Percentiles rank a stretch among this genome's conserved stretches.
Conservation (phyloP, 2,329 filamentous ascomycete species). For the Exserohilum turcica region DNA sequence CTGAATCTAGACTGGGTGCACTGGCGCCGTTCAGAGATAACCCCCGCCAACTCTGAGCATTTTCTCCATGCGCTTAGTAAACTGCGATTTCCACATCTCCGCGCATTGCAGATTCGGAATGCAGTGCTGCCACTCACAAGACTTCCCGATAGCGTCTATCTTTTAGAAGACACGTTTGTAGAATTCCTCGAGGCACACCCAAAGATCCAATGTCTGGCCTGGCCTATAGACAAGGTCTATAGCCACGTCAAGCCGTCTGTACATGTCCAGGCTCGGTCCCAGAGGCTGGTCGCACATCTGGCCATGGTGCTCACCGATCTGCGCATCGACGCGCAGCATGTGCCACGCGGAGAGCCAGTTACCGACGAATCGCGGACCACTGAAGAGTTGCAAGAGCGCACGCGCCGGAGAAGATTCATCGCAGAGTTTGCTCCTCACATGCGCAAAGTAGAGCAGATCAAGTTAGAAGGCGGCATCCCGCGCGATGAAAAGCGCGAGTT, state of each 20-base stretch:
- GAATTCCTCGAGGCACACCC: constrained; percentile 53
- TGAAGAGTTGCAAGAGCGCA: constrained; percentile 25
- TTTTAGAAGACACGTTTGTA: constrained; percentile 47
- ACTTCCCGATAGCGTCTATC: constrained; percentile 46
- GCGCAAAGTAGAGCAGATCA: constrained; percentile 51
- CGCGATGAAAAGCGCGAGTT: constrained; percentile 55
- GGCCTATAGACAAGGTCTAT: constrained; percentile 56
- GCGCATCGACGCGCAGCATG: constrained; percentile 48
- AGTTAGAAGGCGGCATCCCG: constrained; percentile 55
- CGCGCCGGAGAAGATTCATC: constrained; percentile 49
- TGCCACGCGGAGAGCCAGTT: constrained; percentile 34
- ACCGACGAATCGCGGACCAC: constrained; percentile 32
- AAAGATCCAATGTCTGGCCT: constrained; percentile 52
- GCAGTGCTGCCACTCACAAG: constrained; percentile 46
- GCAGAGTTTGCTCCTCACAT: constrained; percentile 50
- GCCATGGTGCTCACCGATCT: constrained; percentile 49
- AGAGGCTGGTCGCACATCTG: constrained; percentile 47
- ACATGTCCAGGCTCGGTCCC: constrained; percentile 30
- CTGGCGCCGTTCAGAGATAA: constrained; percentile 32
- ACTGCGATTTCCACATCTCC: constrained; percentile 51
- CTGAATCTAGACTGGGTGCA: constrained; percentile 45
- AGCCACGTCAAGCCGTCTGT: constrained; percentile 31
- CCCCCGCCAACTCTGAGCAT: constrained; percentile 10
- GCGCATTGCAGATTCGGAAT: constrained; percentile 55
- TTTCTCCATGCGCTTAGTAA: constrained; percentile 37